Evolutionary conservation across 2,329 filamentous ascomycete genomes (phyloP), one percentile per base, ranked within the genome.

Genomic region (Ophiostoma angusticollis): DNA sequence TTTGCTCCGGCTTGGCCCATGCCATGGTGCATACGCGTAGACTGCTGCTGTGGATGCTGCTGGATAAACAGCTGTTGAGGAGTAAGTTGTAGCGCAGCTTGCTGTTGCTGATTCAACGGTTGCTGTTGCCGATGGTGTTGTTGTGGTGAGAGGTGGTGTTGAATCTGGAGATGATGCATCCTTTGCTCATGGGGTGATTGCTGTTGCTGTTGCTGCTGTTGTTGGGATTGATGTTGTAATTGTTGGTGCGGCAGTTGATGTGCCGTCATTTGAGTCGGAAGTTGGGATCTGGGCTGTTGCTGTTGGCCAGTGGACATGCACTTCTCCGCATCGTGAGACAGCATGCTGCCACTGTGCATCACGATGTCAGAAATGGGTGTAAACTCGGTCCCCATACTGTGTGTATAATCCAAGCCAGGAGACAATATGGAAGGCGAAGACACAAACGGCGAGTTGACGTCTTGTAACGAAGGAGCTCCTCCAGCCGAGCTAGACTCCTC

Each of bases 401-500:
- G 62, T 3, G 60, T 48, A 44, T 70, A 69, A 5, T 74, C 72
- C 40, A 67, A 57, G 4, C 57, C 56, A 1, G 70, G 68, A 3
- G 71, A 73, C 58, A 74, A 64, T 19, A 74, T 64, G 11, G 58
- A 50, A 0, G 72, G 70, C 2, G 71, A 74, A 42, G 64, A 65
- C 14, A 62, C 62, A 47, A 70, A 76, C 0, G 69, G 67, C 1
- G 63, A 63, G 44, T 60, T 61, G 50, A 73, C 62, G 35, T 68
- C 64, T 13, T 59, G 56, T 33, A 49, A 50, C 25, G 58, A 54
- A 5, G 55, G 32, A 9, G 53, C 50, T 9, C 50, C 51, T 5
- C 48, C 48, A 28, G 49, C 55, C 3, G 61, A 59, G 39, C 58
- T 57, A 52, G 61, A 49, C 30, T 59, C 65, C 45, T 67, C 67